phyloP scores from a whole-genome alignment of 2,329 filamentous ascomycete species.

The Arthroderma sp. region DNA sequence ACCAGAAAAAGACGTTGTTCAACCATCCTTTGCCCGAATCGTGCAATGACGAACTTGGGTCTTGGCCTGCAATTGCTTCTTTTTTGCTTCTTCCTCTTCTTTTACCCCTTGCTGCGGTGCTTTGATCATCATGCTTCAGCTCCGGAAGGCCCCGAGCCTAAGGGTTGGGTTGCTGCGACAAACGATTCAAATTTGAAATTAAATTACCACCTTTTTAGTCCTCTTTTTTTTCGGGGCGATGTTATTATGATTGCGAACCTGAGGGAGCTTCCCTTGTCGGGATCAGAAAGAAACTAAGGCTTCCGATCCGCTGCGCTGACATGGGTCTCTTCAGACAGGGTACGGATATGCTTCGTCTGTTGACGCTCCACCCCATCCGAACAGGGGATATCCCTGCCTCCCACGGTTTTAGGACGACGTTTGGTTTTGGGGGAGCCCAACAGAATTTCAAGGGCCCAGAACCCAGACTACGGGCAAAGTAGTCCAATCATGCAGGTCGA shows the following conservation, averaged over 20 bases:
- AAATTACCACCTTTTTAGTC: background rate
- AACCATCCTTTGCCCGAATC: background rate
- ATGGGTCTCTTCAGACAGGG: background rate
- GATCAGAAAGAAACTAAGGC: background rate
- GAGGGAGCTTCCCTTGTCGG: background rate
- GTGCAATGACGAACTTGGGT: slow-evolving; percentile 4
- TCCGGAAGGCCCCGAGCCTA: slow-evolving; percentile 76
- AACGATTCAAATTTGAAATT: background rate
- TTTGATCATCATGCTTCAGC: slow-evolving; percentile 68
- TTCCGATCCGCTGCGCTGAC: slow-evolving; percentile 1
- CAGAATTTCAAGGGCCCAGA: slow-evolving; percentile 1
- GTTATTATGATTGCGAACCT: too few relatives aligned
- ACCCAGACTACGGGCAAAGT: background rate
- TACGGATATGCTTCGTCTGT: slow-evolving; percentile 1
- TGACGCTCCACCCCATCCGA: background rate
- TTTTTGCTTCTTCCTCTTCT: background rate
- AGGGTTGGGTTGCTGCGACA: background rate
- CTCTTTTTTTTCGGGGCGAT: background rate
- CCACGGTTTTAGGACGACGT: background rate
- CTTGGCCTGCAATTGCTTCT: slow-evolving; percentile 3
- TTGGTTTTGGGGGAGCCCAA: slow-evolving; percentile 3
- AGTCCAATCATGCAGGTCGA: background rate
- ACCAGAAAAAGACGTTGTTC: background rate
- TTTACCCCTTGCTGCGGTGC: slow-evolving; percentile 35
- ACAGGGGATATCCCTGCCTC: background rate